These are phyloP conservation scores for Acacia acuminata DNA, from an alignment of 306 rosid species.

Conservation along the genomic window DNA sequence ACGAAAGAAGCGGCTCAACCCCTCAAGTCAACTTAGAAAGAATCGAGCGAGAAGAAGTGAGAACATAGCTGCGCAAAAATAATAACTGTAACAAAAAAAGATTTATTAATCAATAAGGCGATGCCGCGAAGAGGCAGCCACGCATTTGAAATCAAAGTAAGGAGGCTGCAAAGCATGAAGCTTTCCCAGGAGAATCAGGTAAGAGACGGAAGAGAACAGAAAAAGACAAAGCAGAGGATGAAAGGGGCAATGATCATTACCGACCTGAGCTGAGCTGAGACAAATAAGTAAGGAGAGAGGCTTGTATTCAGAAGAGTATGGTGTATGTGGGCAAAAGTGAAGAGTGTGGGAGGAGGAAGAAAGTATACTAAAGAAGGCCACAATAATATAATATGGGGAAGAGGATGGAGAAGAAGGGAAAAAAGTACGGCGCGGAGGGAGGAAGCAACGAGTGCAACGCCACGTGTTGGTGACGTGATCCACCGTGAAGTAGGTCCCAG, in stretches of 20 bases:
- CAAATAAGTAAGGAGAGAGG: conserved; percentile 5
- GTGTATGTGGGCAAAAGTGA: too few species aligned
- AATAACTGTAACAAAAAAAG: background rate
- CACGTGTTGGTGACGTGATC: conserved; percentile 45
- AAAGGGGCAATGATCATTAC: background rate
- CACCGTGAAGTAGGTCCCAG: conserved; percentile 43
- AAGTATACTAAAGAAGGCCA: background rate
- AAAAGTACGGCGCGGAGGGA: background rate
- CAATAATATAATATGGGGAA: background rate
- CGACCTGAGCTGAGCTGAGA: background rate
- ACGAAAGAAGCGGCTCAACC: background rate
- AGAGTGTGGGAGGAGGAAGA: background rate
- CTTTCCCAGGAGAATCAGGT: background rate
- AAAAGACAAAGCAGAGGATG: background rate
- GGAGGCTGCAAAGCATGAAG: background rate
- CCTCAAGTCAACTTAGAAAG: background rate
- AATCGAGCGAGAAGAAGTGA: background rate
- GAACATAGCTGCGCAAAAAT: background rate
- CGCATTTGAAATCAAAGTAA: background rate
- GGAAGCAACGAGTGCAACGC: conserved; percentile 33
- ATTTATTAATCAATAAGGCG: background rate
- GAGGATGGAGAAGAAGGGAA: background rate
- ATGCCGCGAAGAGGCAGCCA: background rate
- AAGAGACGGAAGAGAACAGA: background rate
- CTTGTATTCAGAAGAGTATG: background rate